A percentile compares a stretch with the other conserved stretches of the same genome.
These are phyloP conservation scores for Rhizoctonia solani DNA, from an alignment of 1,284 basidiomycete species.

Conservation along the genomic window DNA sequence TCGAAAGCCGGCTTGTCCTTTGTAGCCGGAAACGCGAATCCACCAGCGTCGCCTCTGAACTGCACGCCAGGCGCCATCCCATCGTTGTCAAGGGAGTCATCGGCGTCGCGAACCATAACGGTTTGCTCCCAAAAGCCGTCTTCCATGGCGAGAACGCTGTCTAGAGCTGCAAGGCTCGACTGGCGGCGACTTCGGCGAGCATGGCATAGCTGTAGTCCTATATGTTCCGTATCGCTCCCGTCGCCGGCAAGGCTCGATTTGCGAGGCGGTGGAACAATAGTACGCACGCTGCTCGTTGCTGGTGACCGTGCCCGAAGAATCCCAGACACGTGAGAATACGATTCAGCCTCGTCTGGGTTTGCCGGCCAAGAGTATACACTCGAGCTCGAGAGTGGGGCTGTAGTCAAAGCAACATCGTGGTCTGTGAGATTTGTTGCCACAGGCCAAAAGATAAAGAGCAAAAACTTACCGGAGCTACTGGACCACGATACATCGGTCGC, in stretches of 20 bases:
- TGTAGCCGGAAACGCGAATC: constrained; percentile 11
- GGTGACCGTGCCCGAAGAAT: constrained; percentile 10
- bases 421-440: background rate
- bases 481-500: constrained; percentile 24
- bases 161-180: constrained; percentile 25
- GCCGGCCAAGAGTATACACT: background rate
- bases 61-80: background rate
- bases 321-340: background rate
- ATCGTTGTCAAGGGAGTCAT: background rate
- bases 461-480: constrained; percentile 13
- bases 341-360: background rate
- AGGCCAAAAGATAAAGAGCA: background rate
- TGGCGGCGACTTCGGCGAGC: constrained; percentile 13
- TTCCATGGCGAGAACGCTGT: constrained; percentile 22
- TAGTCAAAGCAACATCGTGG: background rate
- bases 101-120: constrained; percentile 2
- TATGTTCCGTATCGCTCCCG: background rate
- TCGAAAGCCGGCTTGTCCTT: constrained; percentile 8
- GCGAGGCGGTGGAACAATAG: constrained; percentile 14
- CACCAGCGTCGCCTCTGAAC: constrained; percentile 10
- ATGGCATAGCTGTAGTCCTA: background rate
- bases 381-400: background rate
- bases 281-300: constrained; percentile 25
- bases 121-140: constrained; percentile 8
- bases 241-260: background rate